These are phyloP conservation scores for Trichosporon sp. DNA, from an alignment of 1,284 basidiomycete species.

Conservation along the genomic window DNA sequence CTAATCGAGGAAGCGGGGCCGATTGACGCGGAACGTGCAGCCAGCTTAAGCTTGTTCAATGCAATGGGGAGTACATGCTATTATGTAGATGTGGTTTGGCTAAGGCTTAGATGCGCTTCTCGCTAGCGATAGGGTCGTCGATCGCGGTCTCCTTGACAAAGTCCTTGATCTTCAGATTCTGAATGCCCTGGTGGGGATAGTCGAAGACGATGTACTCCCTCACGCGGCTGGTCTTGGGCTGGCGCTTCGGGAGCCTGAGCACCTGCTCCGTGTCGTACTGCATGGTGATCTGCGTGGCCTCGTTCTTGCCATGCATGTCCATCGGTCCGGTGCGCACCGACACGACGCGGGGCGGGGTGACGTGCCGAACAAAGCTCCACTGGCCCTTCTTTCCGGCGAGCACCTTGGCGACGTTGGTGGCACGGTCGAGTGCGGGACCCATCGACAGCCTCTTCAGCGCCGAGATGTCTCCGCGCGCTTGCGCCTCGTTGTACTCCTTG, in stretches of 20 bases:
- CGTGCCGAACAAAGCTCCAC: slow-evolving; percentile 4
- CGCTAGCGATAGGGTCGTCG: neutral
- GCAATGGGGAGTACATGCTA: slow-evolving; percentile 1
- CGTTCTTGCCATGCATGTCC: neutral
- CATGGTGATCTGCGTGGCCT: slow-evolving; percentile 8
- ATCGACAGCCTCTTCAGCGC: neutral
- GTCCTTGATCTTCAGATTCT: slow-evolving; percentile 7
- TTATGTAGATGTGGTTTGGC: neutral
- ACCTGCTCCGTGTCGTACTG: slow-evolving; percentile 17
- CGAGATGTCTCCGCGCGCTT: slow-evolving; percentile 3
- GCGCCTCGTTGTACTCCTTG: slow-evolving; percentile 13
- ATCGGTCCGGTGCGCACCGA: slow-evolving; percentile 7
- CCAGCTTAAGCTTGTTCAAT: neutral
- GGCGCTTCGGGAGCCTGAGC: neutral
- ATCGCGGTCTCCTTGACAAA: slow-evolving; percentile 39
- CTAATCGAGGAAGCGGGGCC: neutral
- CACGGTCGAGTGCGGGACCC: slow-evolving; percentile 8
- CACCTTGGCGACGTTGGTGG: neutral
- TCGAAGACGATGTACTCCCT: slow-evolving; percentile 14
- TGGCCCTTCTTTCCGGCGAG: neutral
- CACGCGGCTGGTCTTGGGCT: slow-evolving; percentile 2
- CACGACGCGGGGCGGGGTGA: slow-evolving; percentile 7
- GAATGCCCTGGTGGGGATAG: neutral
- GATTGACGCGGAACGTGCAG: neutral
- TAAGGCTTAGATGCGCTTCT: neutral